Conservation (phyloP, 192 early-diverging fungal species). For the Funneliformis geosporum region DNA sequence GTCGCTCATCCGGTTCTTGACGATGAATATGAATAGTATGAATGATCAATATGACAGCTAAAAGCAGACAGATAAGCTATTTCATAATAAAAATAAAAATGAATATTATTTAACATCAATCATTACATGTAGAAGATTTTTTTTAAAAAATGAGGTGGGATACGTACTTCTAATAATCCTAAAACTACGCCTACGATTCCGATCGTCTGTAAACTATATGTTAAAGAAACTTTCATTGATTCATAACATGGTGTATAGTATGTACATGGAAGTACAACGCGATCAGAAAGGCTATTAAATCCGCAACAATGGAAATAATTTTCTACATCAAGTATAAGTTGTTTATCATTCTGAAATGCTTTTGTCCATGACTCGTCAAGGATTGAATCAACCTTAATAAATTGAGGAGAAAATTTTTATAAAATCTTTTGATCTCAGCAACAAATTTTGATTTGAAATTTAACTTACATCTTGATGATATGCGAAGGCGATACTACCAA, state of each 20-base stretch:
- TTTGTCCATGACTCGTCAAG: not conserved
- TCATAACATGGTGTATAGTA: not conserved
- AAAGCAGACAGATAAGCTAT: not conserved
- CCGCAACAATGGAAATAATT: constrained; percentile 5
- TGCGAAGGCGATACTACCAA: not conserved
- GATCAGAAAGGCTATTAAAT: not conserved
- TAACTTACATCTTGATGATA: not conserved
- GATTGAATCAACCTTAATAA: constrained; percentile 1
- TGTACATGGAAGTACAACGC: not conserved
- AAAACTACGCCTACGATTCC: not conserved
- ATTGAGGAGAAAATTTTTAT: not conserved
- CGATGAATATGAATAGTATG: not conserved
- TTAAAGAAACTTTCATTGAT: not conserved
- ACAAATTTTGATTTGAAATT: not conserved
- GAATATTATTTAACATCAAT: not conserved
- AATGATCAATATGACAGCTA: not conserved
- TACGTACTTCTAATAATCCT: not conserved
- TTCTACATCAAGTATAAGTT: not conserved
- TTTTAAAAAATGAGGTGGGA: not conserved
- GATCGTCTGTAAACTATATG: not conserved
- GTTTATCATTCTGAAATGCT: not conserved
- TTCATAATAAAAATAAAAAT: not conserved
- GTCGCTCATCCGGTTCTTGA: not conserved
- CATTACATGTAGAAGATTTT: not conserved
- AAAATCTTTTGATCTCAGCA: not conserved